A percentile compares a stretch with the other conserved stretches of the same genome.
These are phyloP conservation scores for Prunus armeniaca DNA, from an alignment of 306 rosid genomes.

Conservation along the genomic window DNA sequence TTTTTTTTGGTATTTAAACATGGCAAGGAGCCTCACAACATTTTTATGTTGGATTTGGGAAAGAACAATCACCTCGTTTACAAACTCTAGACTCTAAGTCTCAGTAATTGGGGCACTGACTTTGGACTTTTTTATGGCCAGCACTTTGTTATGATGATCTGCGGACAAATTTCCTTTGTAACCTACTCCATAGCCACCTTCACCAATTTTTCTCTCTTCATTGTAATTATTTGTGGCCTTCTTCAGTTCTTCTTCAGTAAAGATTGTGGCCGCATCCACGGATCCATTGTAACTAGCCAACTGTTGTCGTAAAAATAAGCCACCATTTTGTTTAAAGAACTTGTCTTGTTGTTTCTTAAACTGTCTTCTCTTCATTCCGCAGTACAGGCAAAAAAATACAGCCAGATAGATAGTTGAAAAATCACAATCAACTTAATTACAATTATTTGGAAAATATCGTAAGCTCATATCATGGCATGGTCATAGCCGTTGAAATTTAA, in stretches of 20 bases:
- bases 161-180: background rate
- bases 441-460: too few species aligned
- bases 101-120: background rate
- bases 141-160: background rate
- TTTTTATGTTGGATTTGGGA: background rate
- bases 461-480: too few species aligned
- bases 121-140: background rate
- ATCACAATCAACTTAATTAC: background rate
- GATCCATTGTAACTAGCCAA: too few species aligned
- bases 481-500: too few species aligned
- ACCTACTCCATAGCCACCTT: background rate
- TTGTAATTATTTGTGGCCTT: background rate
- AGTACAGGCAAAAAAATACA: background rate
- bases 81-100: background rate
- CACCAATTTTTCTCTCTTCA: background rate
- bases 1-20: too few species aligned
- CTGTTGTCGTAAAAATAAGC: background rate
- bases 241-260: background rate
- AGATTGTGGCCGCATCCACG: background rate
- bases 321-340: background rate
- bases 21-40: background rate
- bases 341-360: background rate
- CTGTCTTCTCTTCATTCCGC: conserved; percentile 14
- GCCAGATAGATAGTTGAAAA: background rate
- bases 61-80: background rate